Evolutionary conservation across 257 asterid species (phyloP).

Genomic region (Solanum sejunctum): DNA sequence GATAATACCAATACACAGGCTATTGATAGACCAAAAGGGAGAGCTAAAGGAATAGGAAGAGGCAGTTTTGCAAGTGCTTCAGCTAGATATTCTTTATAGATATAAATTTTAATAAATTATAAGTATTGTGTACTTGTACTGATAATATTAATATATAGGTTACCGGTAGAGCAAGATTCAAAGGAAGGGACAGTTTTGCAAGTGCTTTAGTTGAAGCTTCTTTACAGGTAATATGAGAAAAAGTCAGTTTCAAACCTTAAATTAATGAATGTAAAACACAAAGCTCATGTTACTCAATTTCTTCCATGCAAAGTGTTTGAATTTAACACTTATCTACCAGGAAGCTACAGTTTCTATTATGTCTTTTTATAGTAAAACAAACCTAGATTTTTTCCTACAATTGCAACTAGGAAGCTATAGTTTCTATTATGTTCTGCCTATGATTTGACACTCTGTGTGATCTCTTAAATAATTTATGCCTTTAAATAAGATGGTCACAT

Average conservation of each 20-base stretch:
- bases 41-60: too few species aligned
- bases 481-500: background rate
- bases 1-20: too few species aligned
- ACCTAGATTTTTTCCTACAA: conserved; percentile 8
- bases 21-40: too few species aligned
- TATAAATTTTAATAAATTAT: too few species aligned
- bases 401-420: background rate
- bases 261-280: conserved; percentile 10
- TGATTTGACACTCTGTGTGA: background rate
- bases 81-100: too few species aligned
- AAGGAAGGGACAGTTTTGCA: too few species aligned
- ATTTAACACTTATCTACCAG: conserved; percentile 15
- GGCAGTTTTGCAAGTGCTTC: too few species aligned
- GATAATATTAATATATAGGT: too few species aligned
- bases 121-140: too few species aligned
- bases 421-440: too few species aligned
- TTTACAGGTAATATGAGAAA: background rate
- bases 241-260: conserved; percentile 18
- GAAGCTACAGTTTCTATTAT: conserved; percentile 22
- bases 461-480: background rate
- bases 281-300: conserved; percentile 26
- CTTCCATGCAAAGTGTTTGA: conserved; percentile 18
- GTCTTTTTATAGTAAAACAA: conserved; percentile 26
- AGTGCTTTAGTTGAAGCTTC: too few species aligned
- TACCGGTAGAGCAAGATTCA: too few species aligned